These are phyloP conservation scores for Ciborinia camelliae DNA, from an alignment of 2,329 filamentous ascomycete species.

Conservation along the genomic window DNA sequence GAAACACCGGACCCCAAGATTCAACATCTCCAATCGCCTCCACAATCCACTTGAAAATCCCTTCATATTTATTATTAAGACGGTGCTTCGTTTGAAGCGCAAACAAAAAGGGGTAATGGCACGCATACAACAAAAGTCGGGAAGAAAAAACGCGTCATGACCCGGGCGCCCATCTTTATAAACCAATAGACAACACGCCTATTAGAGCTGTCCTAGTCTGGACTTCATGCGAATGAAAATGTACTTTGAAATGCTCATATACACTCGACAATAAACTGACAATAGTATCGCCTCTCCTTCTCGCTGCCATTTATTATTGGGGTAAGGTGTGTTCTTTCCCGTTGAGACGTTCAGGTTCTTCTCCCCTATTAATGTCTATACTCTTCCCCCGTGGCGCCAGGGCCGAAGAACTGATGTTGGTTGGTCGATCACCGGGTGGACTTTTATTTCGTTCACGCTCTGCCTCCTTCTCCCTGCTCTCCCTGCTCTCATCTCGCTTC, in stretches of 20 bases:
- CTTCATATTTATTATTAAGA: not conserved
- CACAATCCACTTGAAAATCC: not conserved
- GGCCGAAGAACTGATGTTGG: constrained; percentile 20
- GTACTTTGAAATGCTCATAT: not conserved
- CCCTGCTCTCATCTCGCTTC: constrained; percentile 40
- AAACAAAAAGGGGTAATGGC: not conserved
- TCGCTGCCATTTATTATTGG: constrained; percentile 14
- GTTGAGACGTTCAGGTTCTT: constrained; percentile 24
- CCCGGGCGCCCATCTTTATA: not conserved
- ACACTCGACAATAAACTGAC: not conserved
- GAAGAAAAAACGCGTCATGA: not conserved
- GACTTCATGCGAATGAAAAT: not conserved
- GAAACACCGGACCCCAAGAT: not conserved
- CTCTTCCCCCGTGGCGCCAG: constrained; percentile 31
- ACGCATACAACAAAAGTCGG: not conserved
- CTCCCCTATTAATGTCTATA: constrained; percentile 32
- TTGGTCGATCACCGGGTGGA: constrained; percentile 32
- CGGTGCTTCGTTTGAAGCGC: not conserved
- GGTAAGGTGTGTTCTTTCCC: constrained; percentile 22
- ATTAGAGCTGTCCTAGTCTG: not conserved
- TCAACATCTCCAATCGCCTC: not conserved
- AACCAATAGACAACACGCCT: constrained; percentile 1
- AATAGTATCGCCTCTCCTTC: not conserved
- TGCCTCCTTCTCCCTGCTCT: constrained; percentile 31
- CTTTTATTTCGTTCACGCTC: constrained; percentile 36